Evolutionary conservation across 352 stramenopile genomes (phyloP), one percentile per base, ranked within the genome.

Genomic region (Globisporangium nagaii): DNA sequence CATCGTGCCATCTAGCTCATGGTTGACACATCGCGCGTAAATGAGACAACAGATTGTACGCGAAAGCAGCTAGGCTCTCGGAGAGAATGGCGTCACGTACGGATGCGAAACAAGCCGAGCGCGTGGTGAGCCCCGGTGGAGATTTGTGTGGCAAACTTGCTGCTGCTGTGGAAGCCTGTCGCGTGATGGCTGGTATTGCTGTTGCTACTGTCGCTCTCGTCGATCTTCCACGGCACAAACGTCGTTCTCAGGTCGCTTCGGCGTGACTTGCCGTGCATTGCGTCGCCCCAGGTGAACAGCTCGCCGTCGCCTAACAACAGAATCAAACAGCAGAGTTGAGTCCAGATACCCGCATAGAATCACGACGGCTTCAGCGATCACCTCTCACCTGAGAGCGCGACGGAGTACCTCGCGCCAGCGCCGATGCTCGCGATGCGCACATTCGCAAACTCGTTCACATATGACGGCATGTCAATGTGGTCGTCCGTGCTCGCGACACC

Each of bases 261-360:
- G 34, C 60, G 66, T 0, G 73, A 84, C 39, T 90, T 87, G 1
- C 66, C 63, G 27, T 82, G 66, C 3, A 39, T 61, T 20, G 65
- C 69, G 40, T 93, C 78, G 11, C 83, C 83, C 83, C 83, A 93
- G 5, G 78, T 74, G 31, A 73, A 86, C 6, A 93, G 44, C 24
- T 89, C 63, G 0, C 83, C 83, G 17, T 86, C 69, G 2, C 66
- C 75, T 83, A 44, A 9, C 0, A 62, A 0, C n/a, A n/a, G n/a
- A 37, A 19, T 45, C 25, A 46, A 1, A n/a, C 11, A 50, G 4
- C 15, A 32, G 11, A 46, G 9, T 15, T 46, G 4, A 41, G 30
- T 11, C 4, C 15, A 17, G 28, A 24, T 22, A 25, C 17, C 10
- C 11, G 4, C 22, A 19, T 1, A 6, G 3, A 19, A 25, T 2